Base-by-base conservation (phyloP, 352 stramenopile species). In the Phytophthora fragariae region DNA sequence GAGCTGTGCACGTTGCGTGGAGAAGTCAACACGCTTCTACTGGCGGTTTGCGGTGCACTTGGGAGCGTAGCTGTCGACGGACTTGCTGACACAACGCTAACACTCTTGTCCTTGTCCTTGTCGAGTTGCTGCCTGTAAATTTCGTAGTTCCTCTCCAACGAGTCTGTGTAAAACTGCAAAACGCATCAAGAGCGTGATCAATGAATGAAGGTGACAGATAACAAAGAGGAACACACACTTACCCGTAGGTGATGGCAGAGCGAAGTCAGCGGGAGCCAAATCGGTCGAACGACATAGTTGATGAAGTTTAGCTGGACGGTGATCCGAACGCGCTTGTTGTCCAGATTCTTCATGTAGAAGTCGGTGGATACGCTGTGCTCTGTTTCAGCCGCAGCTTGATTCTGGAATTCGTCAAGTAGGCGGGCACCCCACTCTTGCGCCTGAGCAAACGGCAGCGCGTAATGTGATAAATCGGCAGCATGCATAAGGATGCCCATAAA, bases 401-500 rank as follows among this genome's bases (percentile, higher is more conserved):
- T 80, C 39, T 90, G 83, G 55, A 97, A 95, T 63, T 97, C 90
- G 29, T 92, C 78, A 10, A 89, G 77, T 5, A 94, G 61, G 9
- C 84, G 83, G 12, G 66, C 62, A 33, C 83, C 77, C 90, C 90
- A 97, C 54, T 92, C 72, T 52, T 72, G 57, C 0, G 76, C 72
- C 31, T 89, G 72, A 17, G 67, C 37, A 64, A 90, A 91, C 0
- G 82, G 85, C 9, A 93, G 63, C 6, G 81, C 70, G 27, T 90
- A 86, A 68, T 88, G 83, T 8, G 77, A 90, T 37, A 97, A 27
- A 49, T 97, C 91, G 1, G 88, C 88, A 0, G 81, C 81, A 61
- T 94, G 86, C 39, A 97, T 70, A 6, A 97, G 68, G 46, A 94
- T 83, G 0, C 77, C 82, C 78, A 94, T 90, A 31, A 96, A 66